A percentile compares a stretch with the other conserved stretches of the same genome.
Conservation (phyloP, 1,139 yeast genomes). For the Suzukiozyma palmioleophila region DNA sequence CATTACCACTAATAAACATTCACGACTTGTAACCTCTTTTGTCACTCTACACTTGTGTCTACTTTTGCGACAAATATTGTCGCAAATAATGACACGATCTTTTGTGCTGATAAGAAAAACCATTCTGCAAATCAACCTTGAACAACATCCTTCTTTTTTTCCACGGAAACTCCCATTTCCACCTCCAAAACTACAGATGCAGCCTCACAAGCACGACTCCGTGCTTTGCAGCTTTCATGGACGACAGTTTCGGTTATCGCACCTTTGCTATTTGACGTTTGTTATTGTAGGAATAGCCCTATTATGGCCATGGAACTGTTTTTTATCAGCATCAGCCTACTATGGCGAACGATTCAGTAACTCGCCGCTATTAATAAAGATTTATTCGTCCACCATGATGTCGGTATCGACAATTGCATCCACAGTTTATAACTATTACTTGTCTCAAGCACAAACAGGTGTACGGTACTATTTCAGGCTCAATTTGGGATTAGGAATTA, state of each 20-base stretch:
- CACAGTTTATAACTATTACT: conserved; percentile 51
- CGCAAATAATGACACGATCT: no score
- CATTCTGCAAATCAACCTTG: no score
- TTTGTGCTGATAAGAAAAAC: no score
- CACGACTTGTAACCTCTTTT: no score
- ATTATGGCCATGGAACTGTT: conserved; percentile 97
- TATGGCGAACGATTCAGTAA: conserved; percentile 62
- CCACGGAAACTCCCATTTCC: not conserved
- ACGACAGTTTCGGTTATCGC: conserved; percentile 23
- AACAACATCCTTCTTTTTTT: no score
- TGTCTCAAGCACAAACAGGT: conserved; percentile 66
- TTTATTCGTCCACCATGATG: conserved; percentile 86
- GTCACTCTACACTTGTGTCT: no score
- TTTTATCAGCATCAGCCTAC: conserved; percentile 80
- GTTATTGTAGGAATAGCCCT: conserved; percentile 69
- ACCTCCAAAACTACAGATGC: conserved; percentile 1
- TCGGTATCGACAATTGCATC: conserved; percentile 75
- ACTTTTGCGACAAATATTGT: no score
- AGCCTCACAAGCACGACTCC: conserved; percentile 18
- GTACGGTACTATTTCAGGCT: conserved; percentile 62
- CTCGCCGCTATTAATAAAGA: conserved; percentile 49
- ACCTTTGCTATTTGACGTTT: conserved; percentile 58
- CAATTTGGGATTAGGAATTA: conserved; percentile 52
- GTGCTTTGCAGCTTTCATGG: conserved; percentile 19
- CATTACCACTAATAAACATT: no score